Evolutionary conservation across 305 asterid species (phyloP), one percentile per base, ranked within the genome.

Genomic region (Fraxinus baroniana): DNA sequence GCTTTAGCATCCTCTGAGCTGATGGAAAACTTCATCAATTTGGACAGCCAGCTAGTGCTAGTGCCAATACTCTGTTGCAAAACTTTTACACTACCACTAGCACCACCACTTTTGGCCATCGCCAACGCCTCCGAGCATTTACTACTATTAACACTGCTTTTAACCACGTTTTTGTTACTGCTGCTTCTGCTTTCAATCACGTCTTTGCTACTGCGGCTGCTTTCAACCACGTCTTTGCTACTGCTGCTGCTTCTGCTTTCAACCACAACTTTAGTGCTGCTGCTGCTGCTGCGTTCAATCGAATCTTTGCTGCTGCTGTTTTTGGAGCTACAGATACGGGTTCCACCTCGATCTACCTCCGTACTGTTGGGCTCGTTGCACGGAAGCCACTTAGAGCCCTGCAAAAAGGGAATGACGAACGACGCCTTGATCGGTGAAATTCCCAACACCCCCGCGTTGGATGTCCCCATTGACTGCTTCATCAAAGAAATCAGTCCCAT

Each of bases 1-100:
- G 99, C 98, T 86, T 94, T 94, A n/a, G 98, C 94, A 81, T 94
- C 98, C 74, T 93, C 98, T 7, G 95, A 89, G 72, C 86, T 89
- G 55, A 89, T 88, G 74, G 93, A 88, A 26, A 84, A 46, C 39
- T 90, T 89, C 90, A 90, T 83, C 89, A 91, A 74, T 84, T 91
- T 93, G 74, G 91, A 88, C 24, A 93, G 30, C 99, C 97, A 94
- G 74, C 89, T 84, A 77, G 41, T 81, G 78, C 84, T 77, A 66
- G 77, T 68, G 74, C 39, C 8, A 49, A 81, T 74, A 26, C 80
- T 84, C 71, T 86, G 88, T 74, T 84, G 87, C 17, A 86, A 39
- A 81, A 81, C 80, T 68, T 84, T 90, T 82, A 88, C 78, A 66
- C 37, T 28, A 13, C 37, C 39, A 68, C 36, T 26, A 68, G 37